Percentiles rank a stretch among this genome's conserved stretches.
Evolutionary conservation across 805 yeast genomes (phyloP).

Genomic region (Candida bentonensis): DNA sequence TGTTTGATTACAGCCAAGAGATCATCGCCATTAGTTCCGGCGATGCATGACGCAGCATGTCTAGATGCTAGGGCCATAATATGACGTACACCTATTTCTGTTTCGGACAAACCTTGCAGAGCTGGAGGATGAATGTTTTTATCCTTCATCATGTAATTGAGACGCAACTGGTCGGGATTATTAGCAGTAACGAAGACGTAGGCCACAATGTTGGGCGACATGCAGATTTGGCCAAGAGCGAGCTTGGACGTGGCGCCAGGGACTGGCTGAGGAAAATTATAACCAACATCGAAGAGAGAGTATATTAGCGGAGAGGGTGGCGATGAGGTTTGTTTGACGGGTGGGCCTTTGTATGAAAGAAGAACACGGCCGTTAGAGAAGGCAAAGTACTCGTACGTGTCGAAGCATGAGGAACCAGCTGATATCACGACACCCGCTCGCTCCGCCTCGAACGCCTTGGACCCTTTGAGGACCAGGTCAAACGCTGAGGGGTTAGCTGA

Average conservation of each 20-base stretch:
- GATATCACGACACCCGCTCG: neutral
- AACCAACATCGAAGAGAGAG: slow-evolving; percentile 9
- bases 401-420: neutral
- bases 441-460: neutral
- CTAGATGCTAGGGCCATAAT: slow-evolving; percentile 40
- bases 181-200: slow-evolving; percentile 9
- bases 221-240: slow-evolving; percentile 7
- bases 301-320: neutral
- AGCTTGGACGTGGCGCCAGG: slow-evolving; percentile 11
- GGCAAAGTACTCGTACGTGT: slow-evolving; percentile 1
- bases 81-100: neutral
- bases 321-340: neutral
- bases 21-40: slow-evolving; percentile 52
- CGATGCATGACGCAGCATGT: slow-evolving; percentile 56
- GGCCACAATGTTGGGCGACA: slow-evolving; percentile 18
- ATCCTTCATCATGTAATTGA: slow-evolving; percentile 10
- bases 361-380: neutral
- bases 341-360: neutral
- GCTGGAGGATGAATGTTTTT: neutral
- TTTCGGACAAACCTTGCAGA: slow-evolving; percentile 2
- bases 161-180: slow-evolving; percentile 7
- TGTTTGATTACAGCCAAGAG: slow-evolving; percentile 38
- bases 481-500: neutral
- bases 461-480: neutral
- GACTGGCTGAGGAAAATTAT: slow-evolving; percentile 8